Evolutionary conservation across 179 eudicot genomes (phyloP), one percentile per base, ranked within the genome.

Genomic region (Monotropa hypopitys): DNA sequence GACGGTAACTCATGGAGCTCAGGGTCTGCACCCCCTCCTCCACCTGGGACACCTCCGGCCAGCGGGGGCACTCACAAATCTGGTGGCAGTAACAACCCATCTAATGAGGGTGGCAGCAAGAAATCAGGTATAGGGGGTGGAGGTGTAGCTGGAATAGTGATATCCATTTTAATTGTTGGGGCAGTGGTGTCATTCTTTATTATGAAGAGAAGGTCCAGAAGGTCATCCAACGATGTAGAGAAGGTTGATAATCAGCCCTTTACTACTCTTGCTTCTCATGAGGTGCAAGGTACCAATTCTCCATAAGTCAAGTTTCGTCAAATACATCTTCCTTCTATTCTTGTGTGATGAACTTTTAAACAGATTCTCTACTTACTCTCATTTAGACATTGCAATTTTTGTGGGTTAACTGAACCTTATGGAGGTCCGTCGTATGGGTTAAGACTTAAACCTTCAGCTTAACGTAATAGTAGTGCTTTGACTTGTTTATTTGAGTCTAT

Each of bases 21-120:
- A 20, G 97, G 99, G 54, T 86, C 93, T 59, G 91, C 97, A 71
- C 99, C 99, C 72, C 99, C 99, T 30, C 90, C 99, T 81, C 97
- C 97, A 79, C 97, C 99, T 69, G 93, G 99, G 78, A 86, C 88
- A 4, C 89, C 93, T 30, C 96, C 85, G 62, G 79, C 81, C 66
- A 82, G 73, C 61, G 47, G 80, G 66, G 70, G 81, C 72, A 88
- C 61, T 68, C 87, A 76, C 53, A 84, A 83, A 57, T 76, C 97
- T n/a, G 84, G 82, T 49, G 82, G 82, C 78, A 81, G 74, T 65
- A 57, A 73, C 61, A 81, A 77, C 32, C 77, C 87, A 62, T 82
- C 97, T 33, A 80, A 74, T 21, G 78, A 76, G 56, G 81, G 84
- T 59, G 84, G 85, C 32, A 45, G 79, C 73, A 81, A 79, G 63